Evolutionary conservation across 805 yeast genomes (phyloP), one percentile per base, ranked within the genome.

Genomic region (Kodamaea neixiangensis): DNA sequence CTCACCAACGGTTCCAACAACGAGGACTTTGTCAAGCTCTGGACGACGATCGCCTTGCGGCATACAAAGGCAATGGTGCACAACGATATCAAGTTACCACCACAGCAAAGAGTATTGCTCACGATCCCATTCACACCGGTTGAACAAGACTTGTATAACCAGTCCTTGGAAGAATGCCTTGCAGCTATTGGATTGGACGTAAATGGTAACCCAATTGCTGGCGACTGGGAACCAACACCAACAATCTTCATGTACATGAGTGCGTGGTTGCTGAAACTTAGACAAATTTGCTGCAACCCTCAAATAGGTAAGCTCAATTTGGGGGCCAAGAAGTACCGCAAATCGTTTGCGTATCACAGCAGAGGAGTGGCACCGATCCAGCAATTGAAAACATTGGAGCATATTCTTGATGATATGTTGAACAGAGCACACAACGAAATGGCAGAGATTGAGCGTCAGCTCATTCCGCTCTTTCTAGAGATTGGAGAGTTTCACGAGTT

Each of bases 211-310:
- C 86, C 86, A 0, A 63, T 73, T 1, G 60, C 69, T 3, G 75
- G 74, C 9, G 79, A 75, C 56, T 76, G 82, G 81, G 75, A 77
- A 54, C 76, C 81, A 3, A 59, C 82, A 13, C 54, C 69, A 0
- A 58, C 73, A 1, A 64, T 78, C 21, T 65, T 75, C 48, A 59
- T 69, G 4, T 60, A 67, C n/a, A 79, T 88, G 84, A 74, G 87
- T 46, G 71, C 71, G 9, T 89, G 96, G 94, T 69, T 93, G 6
- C 72, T 76, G 5, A 73, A 79, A 44, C 68, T 93, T 22, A 74
- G 98, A 31, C 90, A 88, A 59, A 76, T 88, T 0, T 93, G 97
- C 58, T 88, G 94, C 52, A 96, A 89, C 68, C 89, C 96, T 0
- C 81, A 80, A 49, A 68, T 74, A 14, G 78, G 78, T 1, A 61